These are phyloP conservation scores for Ramicandelaber brevisporus DNA, from an alignment of 192 early-diverging fungal species.

Conservation along the genomic window DNA sequence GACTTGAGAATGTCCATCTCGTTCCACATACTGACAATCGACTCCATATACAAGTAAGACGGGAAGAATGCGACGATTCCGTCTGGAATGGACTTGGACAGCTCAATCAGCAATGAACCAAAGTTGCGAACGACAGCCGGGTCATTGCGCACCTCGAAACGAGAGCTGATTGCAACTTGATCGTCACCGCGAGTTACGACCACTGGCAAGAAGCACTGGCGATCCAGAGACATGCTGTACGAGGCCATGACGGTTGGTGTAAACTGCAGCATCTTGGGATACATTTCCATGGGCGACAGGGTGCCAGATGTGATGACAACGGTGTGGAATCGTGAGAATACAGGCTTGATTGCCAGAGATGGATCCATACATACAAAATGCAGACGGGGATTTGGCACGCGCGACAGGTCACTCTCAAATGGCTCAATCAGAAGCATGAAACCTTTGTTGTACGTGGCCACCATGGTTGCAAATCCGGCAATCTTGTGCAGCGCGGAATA, in stretches of 20 bases:
- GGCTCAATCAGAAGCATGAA: constrained; percentile 93
- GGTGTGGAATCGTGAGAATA: constrained; percentile 84
- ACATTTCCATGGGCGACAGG: constrained; percentile 95
- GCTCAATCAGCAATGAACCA: constrained; percentile 88
- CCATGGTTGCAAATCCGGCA: constrained; percentile 81
- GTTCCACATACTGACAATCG: constrained; percentile 95
- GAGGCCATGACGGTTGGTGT: constrained; percentile 65
- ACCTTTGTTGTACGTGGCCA: constrained; percentile 87
- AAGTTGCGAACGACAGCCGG: constrained; percentile 97
- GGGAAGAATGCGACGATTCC: constrained; percentile 98
- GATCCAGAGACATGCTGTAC: constrained; percentile 87
- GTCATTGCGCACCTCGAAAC: constrained; percentile 97
- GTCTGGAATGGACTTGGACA: constrained; percentile 80
- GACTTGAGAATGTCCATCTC: constrained; percentile 88
- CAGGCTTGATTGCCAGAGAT: constrained; percentile 81
- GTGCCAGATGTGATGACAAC: constrained; percentile 98
- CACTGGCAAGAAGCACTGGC: constrained; percentile 90
- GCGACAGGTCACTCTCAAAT: constrained; percentile 77
- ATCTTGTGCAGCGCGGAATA: constrained; percentile 58
- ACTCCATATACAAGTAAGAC: constrained; percentile 96
- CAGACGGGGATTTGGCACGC: constrained; percentile 82
- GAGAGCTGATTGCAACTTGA: constrained; percentile 91
- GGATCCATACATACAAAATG: constrained; percentile 92
- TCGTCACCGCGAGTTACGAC: constrained; percentile 92
- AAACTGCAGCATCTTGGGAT: constrained; percentile 85